phyloP scores from a whole-genome alignment of 495 filamentous ascomycete genomes.

The Astrothelium macrocarpum region DNA sequence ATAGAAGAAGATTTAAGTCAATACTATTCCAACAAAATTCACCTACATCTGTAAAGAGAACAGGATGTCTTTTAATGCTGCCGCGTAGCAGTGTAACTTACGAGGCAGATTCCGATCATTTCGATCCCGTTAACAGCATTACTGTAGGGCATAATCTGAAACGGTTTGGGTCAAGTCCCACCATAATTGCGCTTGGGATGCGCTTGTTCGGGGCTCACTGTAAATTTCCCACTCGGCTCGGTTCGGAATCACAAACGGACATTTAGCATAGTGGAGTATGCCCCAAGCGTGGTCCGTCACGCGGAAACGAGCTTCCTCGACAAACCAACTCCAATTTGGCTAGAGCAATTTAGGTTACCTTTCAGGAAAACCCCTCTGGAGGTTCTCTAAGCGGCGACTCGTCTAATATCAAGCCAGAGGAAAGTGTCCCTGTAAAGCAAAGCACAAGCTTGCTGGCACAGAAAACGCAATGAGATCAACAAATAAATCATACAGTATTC shows the following conservation, averaged over 20 bases:
- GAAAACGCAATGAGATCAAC: too few relatives aligned
- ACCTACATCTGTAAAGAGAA: too few relatives aligned
- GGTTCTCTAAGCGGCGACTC: not conserved
- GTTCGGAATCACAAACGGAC: not conserved
- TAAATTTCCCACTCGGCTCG: not conserved
- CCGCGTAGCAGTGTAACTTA: not conserved
- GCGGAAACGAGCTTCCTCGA: too few relatives aligned
- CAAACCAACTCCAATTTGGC: too few relatives aligned
- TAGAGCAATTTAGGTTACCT: too few relatives aligned
- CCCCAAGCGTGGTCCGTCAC: too few relatives aligned
- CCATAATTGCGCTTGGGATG: not conserved
- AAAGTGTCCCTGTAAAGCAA: not conserved
- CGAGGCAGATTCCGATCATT: not conserved
- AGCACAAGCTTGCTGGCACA: too few relatives aligned
- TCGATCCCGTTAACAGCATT: not conserved
- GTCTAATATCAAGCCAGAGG: not conserved
- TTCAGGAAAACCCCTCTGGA: too few relatives aligned
- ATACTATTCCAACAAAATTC: too few relatives aligned
- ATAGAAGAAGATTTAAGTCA: too few relatives aligned
- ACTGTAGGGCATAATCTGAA: not conserved
- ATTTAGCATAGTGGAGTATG: not conserved
- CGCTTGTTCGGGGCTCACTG: not conserved
- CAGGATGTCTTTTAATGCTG: not conserved
- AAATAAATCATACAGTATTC: too few relatives aligned
- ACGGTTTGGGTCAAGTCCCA: not conserved